Conservation (phyloP, 2,329 filamentous ascomycete genomes). For the Mycosphaerelloides madeirae region DNA sequence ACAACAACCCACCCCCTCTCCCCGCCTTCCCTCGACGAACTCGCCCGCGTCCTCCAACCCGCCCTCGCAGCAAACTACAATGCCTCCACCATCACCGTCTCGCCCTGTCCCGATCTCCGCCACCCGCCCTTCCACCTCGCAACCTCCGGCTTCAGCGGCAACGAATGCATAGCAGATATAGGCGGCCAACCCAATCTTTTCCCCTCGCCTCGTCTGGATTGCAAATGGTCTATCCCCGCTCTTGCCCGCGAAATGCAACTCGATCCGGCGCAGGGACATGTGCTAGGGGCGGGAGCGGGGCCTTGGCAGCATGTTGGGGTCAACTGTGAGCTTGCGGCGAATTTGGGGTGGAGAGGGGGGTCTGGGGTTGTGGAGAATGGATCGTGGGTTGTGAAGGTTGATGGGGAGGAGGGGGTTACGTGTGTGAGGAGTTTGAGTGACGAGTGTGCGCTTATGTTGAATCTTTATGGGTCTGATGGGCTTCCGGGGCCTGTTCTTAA, state of each 20-base stretch:
- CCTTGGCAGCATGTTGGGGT: slow-evolving; percentile 26
- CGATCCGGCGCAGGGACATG: slow-evolving; percentile 17
- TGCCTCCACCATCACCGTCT: slow-evolving; percentile 17
- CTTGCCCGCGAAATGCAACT: slow-evolving; percentile 27
- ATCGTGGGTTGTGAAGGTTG: slow-evolving; percentile 36
- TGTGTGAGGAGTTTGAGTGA: slow-evolving; percentile 21
- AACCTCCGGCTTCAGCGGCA: slow-evolving; percentile 23
- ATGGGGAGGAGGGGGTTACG: slow-evolving; percentile 37
- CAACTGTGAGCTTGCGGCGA: slow-evolving; percentile 28
- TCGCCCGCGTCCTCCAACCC: slow-evolving; percentile 19
- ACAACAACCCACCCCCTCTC: slow-evolving; percentile 22
- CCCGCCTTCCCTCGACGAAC: slow-evolving; percentile 24
- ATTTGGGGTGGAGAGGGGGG: slow-evolving; percentile 23
- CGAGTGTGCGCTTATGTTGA: slow-evolving; percentile 31
- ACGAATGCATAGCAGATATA: slow-evolving; percentile 28
- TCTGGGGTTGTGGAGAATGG: slow-evolving; percentile 23
- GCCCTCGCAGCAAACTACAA: slow-evolving; percentile 25
- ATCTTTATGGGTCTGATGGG: slow-evolving; percentile 26
- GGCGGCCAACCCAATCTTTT: slow-evolving; percentile 30
- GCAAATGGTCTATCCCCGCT: slow-evolving; percentile 25
- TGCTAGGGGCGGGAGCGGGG: slow-evolving; percentile 29
- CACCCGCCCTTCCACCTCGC: slow-evolving; percentile 26
- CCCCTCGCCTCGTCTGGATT: slow-evolving; percentile 25
- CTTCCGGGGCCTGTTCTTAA: slow-evolving; percentile 25
- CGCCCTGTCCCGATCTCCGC: slow-evolving; percentile 25